Evolutionary conservation across 1,284 basidiomycete species (phyloP).

Genomic region (Cryptococcus sp.): DNA sequence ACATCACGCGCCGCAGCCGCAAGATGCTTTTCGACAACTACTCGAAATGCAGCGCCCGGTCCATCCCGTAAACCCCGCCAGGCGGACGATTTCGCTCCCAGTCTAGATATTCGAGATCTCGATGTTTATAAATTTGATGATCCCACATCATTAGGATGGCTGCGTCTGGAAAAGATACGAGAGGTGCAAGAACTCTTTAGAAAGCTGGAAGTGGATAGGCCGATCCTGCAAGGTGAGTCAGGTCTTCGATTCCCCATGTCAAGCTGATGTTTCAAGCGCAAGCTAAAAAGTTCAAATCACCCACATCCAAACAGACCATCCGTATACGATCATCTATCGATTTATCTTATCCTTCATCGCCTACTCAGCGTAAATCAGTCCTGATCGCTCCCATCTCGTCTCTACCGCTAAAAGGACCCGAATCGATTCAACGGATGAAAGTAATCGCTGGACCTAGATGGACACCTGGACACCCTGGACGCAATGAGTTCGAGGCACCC

Average conservation of each 20-base stretch:
- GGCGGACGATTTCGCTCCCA: neutral
- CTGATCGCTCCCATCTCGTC: conserved; percentile 67
- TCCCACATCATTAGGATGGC: conserved; percentile 62
- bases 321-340: conserved; percentile 72
- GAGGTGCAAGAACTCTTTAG: conserved; percentile 67
- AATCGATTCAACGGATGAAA: conserved; percentile 71
- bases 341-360: conserved; percentile 63
- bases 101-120: neutral
- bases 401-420: conserved; percentile 60
- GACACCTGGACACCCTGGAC: conserved; percentile 62
- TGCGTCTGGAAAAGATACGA: conserved; percentile 64
- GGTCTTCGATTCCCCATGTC: conserved; percentile 6
- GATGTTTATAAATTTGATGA: conserved; percentile 54
- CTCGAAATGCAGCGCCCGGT: neutral
- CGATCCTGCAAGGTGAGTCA: conserved; percentile 68
- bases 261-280: conserved; percentile 55
- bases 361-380: conserved; percentile 61
- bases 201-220: conserved; percentile 77
- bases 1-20: too few relatives aligned
- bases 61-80: neutral
- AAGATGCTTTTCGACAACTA: too few relatives aligned
- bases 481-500: conserved; percentile 23
- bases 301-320: conserved; percentile 51
- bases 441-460: conserved; percentile 77
- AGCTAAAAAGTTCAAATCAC: conserved; percentile 68